Base-by-base conservation (phyloP, 345 rosid genomes). In the Atalantia buxifolia region DNA sequence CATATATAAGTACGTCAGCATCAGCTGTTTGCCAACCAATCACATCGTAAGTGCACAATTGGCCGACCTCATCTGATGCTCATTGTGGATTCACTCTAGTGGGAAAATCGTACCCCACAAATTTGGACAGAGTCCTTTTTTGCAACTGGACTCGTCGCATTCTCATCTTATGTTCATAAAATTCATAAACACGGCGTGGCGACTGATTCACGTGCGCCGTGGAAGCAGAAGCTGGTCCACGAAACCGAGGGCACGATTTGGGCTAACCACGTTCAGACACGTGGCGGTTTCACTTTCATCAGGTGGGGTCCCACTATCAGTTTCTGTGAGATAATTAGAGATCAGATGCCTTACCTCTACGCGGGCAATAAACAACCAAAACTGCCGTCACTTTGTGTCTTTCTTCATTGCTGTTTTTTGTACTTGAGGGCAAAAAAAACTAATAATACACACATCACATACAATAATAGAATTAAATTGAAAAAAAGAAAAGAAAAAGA, bases 381-480 rank as follows among this genome's bases (percentile, higher is more conserved):
- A 74, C 84, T 74, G 81, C 84, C 84, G 78, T 74, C 78, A 67
- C 40, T 30, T 14, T 27, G 16, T 65, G 50, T 13, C 33, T 50
- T 36, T 56, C 25, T 30, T 21, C 38, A 3, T 75, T 7, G 3
- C 62, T 27, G 31, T 27, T 28, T 16, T 31, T 31, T 63, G 5
- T 36, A 61, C 69, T 61, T 2, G 0, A 1, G 27, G 28, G 36
- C n/a, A 33, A 33, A 69, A 27, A 0, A 4, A 55, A 21, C 50
- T 45, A 13, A 45, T 13, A 12, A 45, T 45, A 45, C 50, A 4
- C 50, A 13, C 18, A 13, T 13, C 1, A 1, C 16, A 13, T 13
- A 12, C 50, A 13, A 45, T 45, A 0, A 45, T 45, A 45, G 6
- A 53, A 53, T 53, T 22, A 35, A 12, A 2, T 38, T 38, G 9